Percentiles rank a stretch among this genome's conserved stretches.
These are phyloP conservation scores for Stachybotrys echinatus DNA, from an alignment of 2,329 filamentous ascomycete genomes.

Conservation along the genomic window DNA sequence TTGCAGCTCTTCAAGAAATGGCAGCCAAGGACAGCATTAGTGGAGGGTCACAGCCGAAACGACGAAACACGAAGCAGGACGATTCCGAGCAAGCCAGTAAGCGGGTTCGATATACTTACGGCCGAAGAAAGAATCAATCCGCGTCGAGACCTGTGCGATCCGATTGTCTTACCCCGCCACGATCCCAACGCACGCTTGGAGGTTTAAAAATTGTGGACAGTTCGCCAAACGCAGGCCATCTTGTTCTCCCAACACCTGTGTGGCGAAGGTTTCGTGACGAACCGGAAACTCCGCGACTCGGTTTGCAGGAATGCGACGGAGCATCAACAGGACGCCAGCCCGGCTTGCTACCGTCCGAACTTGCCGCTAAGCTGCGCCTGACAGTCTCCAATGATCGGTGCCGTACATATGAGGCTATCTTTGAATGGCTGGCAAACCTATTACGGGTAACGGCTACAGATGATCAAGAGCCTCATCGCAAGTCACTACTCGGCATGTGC, in stretches of 20 bases:
- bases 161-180: constrained; percentile 16
- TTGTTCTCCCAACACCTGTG: constrained; percentile 22
- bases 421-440: constrained; percentile 22
- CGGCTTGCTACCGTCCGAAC: neutral
- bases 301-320: neutral
- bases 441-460: constrained; percentile 19
- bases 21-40: constrained; percentile 13
- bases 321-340: neutral
- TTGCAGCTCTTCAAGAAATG: constrained; percentile 33
- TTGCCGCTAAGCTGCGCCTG: neutral
- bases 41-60: constrained; percentile 13
- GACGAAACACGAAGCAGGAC: constrained; percentile 6
- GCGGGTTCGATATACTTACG: constrained; percentile 24
- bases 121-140: constrained; percentile 11
- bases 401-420: constrained; percentile 25
- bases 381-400: constrained; percentile 7
- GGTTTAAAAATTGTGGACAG: constrained; percentile 19
- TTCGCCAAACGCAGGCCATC: constrained; percentile 16
- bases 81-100: constrained; percentile 11
- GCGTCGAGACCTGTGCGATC: neutral
- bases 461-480: constrained; percentile 14
- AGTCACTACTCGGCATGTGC: constrained; percentile 31
- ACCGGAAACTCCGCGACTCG: constrained; percentile 4
- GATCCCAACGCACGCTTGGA: constrained; percentile 20
- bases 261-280: constrained; percentile 19